Evolutionary conservation across 768 basidiomycete species (phyloP), one percentile per base, ranked within the genome.

Genomic region (Cantharellus cinnabarinus): DNA sequence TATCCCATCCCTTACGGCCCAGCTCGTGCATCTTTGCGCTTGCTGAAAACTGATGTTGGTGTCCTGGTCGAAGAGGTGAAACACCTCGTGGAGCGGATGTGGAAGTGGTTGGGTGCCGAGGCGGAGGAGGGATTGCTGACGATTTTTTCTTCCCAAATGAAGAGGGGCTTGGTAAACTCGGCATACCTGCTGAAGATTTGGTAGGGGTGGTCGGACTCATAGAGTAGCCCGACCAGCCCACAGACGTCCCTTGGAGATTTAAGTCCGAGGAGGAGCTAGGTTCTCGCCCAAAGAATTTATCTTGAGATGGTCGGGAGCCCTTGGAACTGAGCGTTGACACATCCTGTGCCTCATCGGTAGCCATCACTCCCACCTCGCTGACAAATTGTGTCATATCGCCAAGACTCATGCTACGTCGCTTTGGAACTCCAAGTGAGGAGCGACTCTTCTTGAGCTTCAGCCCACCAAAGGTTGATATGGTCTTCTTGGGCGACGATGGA

Each of bases 11-110:
- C 40, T 41, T 62, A 44, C 60, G 58, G 14, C 61, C 61, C 35
- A 62, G 54, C 5, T 62, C 39, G 37, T 56, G 42, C 37, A 59
- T 58, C 60, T 58, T 58, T 0, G 54, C 60, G 40, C 60, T 58
- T 51, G 20, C 20, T 29, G 29, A 48, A 48, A 10, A 10, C 10
- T 48, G 44, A 29, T 48, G 44, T 10, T 48, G 44, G 44, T 48
- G 44, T 10, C 10, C 44, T 10, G 10, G 44, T 48, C 44, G 44
- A 48, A 1, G 44, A 48, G 44, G 20, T 29, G 20, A 29, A 29
- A 29, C 20, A 29, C 20, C 20, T 29, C 20, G 20, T 29, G 20
- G 20, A 29, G 10, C 29, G 10, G 29, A 29, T 48, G 44, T 10
- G 29, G 44, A 48, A 29, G 44, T 10, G 10, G 10, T 10, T 48